These are phyloP conservation scores for Lepidium sativum DNA, from an alignment of 345 rosid species.

Conservation along the genomic window DNA sequence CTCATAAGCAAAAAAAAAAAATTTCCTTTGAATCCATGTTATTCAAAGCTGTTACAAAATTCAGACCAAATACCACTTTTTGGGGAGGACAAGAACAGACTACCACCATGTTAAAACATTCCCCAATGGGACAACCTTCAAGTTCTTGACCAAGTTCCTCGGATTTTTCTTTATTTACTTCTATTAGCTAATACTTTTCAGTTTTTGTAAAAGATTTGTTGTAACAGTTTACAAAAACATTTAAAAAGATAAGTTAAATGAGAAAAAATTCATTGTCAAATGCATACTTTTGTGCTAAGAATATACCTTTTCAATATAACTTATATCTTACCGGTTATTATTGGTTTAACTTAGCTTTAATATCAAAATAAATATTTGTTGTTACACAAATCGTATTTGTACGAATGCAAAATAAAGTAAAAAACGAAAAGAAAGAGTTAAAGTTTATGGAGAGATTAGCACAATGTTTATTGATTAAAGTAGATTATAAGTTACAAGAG, in stretches of 20 bases:
- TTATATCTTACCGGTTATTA: too few species aligned
- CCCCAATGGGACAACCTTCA: not conserved
- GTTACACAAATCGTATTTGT: too few species aligned
- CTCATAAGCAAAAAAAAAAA: too few species aligned
- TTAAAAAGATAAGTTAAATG: not conserved
- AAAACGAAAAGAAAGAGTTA: too few species aligned
- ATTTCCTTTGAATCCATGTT: too few species aligned
- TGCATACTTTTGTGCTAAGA: not conserved
- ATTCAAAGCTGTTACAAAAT: slow-evolving; percentile 44
- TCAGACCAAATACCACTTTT: slow-evolving; percentile 5
- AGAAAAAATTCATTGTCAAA: not conserved
- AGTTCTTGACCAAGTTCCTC: not conserved
- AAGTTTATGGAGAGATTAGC: too few species aligned
- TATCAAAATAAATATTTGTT: too few species aligned
- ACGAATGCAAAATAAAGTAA: too few species aligned
- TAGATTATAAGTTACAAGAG: too few species aligned
- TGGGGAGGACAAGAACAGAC: not conserved
- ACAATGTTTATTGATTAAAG: too few species aligned
- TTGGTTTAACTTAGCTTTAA: too few species aligned
- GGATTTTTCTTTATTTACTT: not conserved
- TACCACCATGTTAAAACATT: not conserved
- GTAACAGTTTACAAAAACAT: not conserved
- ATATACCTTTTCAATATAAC: too few species aligned
- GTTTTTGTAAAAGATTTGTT: not conserved
- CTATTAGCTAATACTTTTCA: not conserved